These are phyloP conservation scores for Lachnellula cervina DNA, from an alignment of 2,329 filamentous ascomycete species.

Conservation along the genomic window DNA sequence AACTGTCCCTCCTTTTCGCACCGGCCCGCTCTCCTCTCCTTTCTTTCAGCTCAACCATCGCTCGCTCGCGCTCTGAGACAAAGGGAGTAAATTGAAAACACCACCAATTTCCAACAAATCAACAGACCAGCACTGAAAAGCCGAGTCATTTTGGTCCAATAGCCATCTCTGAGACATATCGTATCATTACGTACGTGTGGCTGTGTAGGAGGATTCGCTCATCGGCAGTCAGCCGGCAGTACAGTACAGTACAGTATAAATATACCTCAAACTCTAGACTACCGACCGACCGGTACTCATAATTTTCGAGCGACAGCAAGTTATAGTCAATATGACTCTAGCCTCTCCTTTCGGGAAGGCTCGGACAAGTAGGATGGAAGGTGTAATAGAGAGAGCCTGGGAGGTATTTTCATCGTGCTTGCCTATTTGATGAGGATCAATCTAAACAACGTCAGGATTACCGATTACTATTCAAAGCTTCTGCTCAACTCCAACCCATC, in stretches of 20 bases:
- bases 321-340: not conserved
- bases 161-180: too few relatives aligned
- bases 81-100: not conserved
- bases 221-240: not conserved
- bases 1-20: not conserved
- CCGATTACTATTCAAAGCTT: slow-evolving; percentile 7
- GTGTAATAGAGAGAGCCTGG: slow-evolving; percentile 5
- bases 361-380: slow-evolving; percentile 1
- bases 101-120: not conserved
- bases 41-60: not conserved
- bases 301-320: too few relatives aligned
- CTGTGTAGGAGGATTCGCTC: not conserved
- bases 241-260: too few relatives aligned
- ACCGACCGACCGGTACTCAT: not conserved
- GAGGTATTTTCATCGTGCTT: not conserved
- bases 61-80: not conserved
- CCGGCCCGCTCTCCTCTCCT: not conserved
- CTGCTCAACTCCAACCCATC: slow-evolving; percentile 4
- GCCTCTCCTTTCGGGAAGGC: not conserved
- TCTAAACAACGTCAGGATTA: slow-evolving; percentile 6
- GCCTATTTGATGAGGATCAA: not conserved
- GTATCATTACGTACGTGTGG: too few relatives aligned
- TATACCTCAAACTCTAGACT: not conserved
- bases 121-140: too few relatives aligned
- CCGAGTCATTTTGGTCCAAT: too few relatives aligned